Base-by-base conservation (phyloP, 805 yeast genomes). In the Ogataea henricii region DNA sequence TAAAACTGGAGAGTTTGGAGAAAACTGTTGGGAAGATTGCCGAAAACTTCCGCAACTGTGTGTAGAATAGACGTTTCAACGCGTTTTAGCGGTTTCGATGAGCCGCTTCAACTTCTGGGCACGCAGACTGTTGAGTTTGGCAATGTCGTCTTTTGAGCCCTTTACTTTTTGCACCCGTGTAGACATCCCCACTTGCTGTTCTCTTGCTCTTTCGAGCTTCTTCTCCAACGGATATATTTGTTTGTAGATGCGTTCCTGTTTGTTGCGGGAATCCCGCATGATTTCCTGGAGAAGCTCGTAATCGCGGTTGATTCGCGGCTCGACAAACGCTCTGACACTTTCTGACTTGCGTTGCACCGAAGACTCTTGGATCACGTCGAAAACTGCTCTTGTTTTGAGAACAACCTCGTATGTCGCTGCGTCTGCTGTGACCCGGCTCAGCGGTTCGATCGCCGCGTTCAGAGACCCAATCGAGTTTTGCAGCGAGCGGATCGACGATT, bases 1-100 rank as follows among this genome's bases (percentile, higher is more conserved):
- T 86, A 4, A 85, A 85, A 57, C 68, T 86, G 51, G 85, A 77
- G 46, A 78, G 83, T 38, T 65, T 85, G 34, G 88, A 85, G 59
- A 74, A 75, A 49, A 64, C 74, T 41, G 65, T 77, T 18, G 60
- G 70, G 48, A 66, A 72, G 16, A 45, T 62, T 7, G 32, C 50
- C 20, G 62, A 57, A 21, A 63, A 63, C 36, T 50, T 60, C 55
- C 46, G 48, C 22, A 46, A 26, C 13, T 47, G 40, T 32, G 17
- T 45, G 25, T 45, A 38, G 17, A 18, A 33, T 6, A 27, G 9
- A 9, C 10, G 13, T 27, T 27, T 6, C n/a, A 27, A 27, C 30
- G 30, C 10, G 30, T 27, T 13, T 4, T 27, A n/a, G 27, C 32
- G 4, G n/a, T 12, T 14, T 52, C 48, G 8, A 30, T 34, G 3